These are phyloP conservation scores for Sugiyamaella grinbergsii DNA, from an alignment of 1,139 yeast species.

Conservation along the genomic window DNA sequence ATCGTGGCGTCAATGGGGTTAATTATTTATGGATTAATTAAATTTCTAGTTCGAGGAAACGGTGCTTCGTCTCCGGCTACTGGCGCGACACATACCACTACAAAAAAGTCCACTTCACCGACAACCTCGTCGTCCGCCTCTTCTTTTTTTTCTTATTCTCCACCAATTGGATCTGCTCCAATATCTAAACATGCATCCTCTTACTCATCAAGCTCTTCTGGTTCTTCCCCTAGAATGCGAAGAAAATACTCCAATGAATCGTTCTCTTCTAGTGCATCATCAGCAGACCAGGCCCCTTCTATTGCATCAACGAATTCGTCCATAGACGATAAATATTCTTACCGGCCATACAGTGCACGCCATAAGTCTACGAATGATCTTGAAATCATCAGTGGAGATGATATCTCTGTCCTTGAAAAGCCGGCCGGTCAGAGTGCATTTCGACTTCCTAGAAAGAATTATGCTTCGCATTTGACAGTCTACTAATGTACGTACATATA, in stretches of 20 bases:
- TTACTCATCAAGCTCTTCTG: not conserved
- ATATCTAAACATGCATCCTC: not conserved
- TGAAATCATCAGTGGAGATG: conserved; percentile 29
- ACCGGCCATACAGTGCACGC: conserved; percentile 30
- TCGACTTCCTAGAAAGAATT: conserved; percentile 20
- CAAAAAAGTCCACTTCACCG: not conserved
- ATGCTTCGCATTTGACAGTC: conserved; percentile 10
- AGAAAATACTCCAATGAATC: conserved; percentile 21
- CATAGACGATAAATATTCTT: conserved; percentile 25
- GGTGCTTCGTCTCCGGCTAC: conserved; percentile 7
- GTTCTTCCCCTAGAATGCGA: conserved; percentile 18
- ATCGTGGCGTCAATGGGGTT: conserved; percentile 35
- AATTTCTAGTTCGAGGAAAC: conserved; percentile 21
- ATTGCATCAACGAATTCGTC: conserved; percentile 5
- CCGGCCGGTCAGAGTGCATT: conserved; percentile 29
- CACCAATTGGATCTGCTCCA: conserved; percentile 6
- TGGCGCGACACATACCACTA: conserved; percentile 22
- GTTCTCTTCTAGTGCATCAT: conserved; percentile 3
- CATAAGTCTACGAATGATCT: conserved; percentile 10
- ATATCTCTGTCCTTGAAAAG: conserved; percentile 26
- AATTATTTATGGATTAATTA: conserved; percentile 30
- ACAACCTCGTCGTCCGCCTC: no score
- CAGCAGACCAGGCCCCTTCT: conserved; percentile 7
- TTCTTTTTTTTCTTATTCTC: conserved; percentile 6
- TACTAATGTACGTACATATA: conserved; percentile 12